phyloP scores from a whole-genome alignment of 495 filamentous ascomycete species.

The Beverwykella pulmonaria region DNA sequence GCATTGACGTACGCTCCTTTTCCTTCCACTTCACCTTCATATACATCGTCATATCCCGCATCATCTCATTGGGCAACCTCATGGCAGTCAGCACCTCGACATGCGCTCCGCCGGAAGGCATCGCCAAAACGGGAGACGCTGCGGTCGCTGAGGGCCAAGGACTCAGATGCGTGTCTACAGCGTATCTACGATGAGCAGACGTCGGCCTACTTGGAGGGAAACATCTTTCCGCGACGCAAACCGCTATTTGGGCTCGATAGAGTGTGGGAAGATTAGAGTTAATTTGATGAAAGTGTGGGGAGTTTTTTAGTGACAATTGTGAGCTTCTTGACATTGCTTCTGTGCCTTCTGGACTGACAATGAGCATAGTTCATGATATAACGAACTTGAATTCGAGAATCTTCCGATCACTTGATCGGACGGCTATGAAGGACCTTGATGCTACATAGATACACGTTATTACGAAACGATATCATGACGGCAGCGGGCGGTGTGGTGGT shows the following conservation, averaged over 20 bases:
- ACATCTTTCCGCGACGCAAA: conserved; percentile 9
- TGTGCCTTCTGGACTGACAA: too few relatives aligned
- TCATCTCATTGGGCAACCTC: neutral
- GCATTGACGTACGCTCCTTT: neutral
- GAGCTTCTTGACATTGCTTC: neutral
- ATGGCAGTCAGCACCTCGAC: conserved; percentile 8
- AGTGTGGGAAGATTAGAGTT: neutral
- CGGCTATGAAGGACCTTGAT: too few relatives aligned
- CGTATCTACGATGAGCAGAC: conserved; percentile 44
- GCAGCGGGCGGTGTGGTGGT: too few relatives aligned
- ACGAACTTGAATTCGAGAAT: neutral
- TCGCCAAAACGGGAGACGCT: conserved; percentile 40
- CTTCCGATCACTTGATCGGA: neutral
- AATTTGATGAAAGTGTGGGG: neutral
- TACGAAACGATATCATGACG: too few relatives aligned
- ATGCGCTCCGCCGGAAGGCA: conserved; percentile 35
- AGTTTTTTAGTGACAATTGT: neutral
- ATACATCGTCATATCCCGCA: conserved; percentile 2
- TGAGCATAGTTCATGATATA: too few relatives aligned
- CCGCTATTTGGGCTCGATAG: neutral
- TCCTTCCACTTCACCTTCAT: neutral
- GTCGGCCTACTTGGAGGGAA: conserved; percentile 39
- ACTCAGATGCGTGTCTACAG: conserved; percentile 44
- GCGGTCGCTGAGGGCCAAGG: conserved; percentile 39
- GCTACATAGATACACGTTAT: too few relatives aligned